Percentiles rank a stretch among this genome's conserved stretches.
Evolutionary conservation across 2,329 filamentous ascomycete genomes (phyloP).

Genomic region (Xylariales sp.): DNA sequence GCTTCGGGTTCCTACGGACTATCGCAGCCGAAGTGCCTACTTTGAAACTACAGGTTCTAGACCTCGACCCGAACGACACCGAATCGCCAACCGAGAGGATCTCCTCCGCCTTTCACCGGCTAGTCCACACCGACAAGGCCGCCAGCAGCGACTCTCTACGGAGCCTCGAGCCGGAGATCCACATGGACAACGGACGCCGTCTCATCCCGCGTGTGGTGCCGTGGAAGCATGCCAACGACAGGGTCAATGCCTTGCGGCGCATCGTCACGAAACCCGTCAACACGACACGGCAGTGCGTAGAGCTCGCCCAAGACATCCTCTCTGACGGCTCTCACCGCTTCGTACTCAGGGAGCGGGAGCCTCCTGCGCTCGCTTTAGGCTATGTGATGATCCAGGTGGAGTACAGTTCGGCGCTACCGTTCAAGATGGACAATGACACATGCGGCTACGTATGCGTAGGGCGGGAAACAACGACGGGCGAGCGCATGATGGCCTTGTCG

Average conservation of each 20-base stretch:
- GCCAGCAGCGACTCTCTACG: constrained; percentile 40
- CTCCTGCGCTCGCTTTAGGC: neutral
- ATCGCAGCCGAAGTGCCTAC: constrained; percentile 47
- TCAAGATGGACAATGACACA: constrained; percentile 40
- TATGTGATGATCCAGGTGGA: constrained; percentile 48
- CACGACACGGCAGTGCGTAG: constrained; percentile 49
- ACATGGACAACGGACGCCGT: constrained; percentile 50
- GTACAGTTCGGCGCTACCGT: constrained; percentile 52
- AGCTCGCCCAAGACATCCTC: constrained; percentile 41
- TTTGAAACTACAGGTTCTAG: constrained; percentile 46
- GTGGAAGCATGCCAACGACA: constrained; percentile 53
- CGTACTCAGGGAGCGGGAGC: constrained; percentile 28
- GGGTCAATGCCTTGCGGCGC: constrained; percentile 54
- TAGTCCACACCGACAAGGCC: constrained; percentile 18
- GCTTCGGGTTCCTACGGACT: constrained; percentile 49
- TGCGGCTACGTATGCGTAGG: constrained; percentile 52
- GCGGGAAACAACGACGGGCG: constrained; percentile 42
- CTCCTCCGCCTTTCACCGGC: constrained; percentile 36
- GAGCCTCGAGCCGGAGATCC: constrained; percentile 54
- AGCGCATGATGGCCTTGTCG: constrained; percentile 48
- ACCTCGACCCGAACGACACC: constrained; percentile 40
- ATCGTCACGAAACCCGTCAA: constrained; percentile 50
- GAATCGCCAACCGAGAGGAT: constrained; percentile 34
- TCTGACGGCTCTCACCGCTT: constrained; percentile 41
- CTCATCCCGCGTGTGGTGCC: constrained; percentile 56